Evolutionary conservation across 495 filamentous ascomycete species (phyloP).

Genomic region (Penicillium samsonianum): DNA sequence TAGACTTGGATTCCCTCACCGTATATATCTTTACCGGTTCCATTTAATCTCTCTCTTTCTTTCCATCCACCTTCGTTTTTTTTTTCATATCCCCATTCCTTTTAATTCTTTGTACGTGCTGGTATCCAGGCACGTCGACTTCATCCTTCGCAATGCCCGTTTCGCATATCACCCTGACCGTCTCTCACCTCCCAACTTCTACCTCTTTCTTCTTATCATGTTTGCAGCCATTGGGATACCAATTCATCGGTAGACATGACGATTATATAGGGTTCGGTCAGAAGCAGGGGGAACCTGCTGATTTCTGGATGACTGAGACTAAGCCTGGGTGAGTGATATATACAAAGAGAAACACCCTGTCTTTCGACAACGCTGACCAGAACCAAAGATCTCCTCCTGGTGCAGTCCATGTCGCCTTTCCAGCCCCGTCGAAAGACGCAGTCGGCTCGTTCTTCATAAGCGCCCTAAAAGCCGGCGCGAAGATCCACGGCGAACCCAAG

Average conservation of each 20-base stretch:
- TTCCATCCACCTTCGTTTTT: constrained; percentile 31
- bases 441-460: constrained; percentile 61
- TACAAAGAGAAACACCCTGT: background rate
- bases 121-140: constrained; percentile 13
- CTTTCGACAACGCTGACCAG: constrained; percentile 18
- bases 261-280: constrained; percentile 60
- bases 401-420: constrained; percentile 60
- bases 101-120: constrained; percentile 15
- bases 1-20: constrained; percentile 22
- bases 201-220: constrained; percentile 80
- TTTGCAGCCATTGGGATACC: constrained; percentile 72
- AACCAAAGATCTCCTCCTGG: constrained; percentile 45
- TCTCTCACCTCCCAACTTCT: constrained; percentile 74
- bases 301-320: constrained; percentile 61
- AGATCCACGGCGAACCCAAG: constrained; percentile 57
- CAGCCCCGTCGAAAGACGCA: constrained; percentile 52
- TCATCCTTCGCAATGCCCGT: constrained; percentile 51
- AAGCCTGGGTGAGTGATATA: constrained; percentile 49
- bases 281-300: constrained; percentile 51
- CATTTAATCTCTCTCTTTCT: constrained; percentile 25
- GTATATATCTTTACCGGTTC: constrained; percentile 23
- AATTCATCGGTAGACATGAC: constrained; percentile 59
- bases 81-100: constrained; percentile 10
- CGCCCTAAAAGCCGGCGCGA: constrained; percentile 59
- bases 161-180: constrained; percentile 61